phyloP scores from a whole-genome alignment of 2,329 filamentous ascomycete genomes.

The Calonectria henricotiae region DNA sequence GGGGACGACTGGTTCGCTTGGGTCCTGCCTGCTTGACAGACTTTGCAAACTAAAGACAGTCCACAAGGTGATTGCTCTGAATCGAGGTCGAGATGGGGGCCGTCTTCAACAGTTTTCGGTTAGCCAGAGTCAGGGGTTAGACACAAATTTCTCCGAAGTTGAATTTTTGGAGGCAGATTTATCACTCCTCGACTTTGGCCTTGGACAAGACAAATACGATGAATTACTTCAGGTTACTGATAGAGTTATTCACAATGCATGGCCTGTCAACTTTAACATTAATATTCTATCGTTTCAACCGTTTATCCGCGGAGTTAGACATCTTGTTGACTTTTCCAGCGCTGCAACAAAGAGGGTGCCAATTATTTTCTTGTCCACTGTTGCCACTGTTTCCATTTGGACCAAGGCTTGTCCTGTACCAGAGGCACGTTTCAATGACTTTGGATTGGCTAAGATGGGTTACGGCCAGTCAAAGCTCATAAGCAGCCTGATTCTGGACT shows the following conservation, averaged over 20 bases:
- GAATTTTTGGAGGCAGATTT: neutral
- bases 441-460: neutral
- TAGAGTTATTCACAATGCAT: conserved; percentile 3
- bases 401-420: neutral
- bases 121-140: neutral
- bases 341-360: neutral
- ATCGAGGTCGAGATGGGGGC: neutral
- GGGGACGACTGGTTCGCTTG: conserved; percentile 11
- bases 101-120: neutral
- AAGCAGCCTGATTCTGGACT: conserved; percentile 1
- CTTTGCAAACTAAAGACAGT: neutral
- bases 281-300: neutral
- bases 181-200: neutral
- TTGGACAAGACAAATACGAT: neutral
- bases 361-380: neutral
- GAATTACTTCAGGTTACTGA: neutral
- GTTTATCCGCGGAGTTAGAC: neutral
- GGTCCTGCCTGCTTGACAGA: neutral
- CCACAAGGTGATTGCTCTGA: neutral
- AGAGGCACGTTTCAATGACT: neutral
- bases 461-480: conserved; percentile 14
- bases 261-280: conserved; percentile 10
- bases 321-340: neutral
- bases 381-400: neutral
- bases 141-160: conserved; percentile 1